Evolutionary conservation across 495 filamentous ascomycete genomes (phyloP).

Genomic region (Mycothermus thermophilus): DNA sequence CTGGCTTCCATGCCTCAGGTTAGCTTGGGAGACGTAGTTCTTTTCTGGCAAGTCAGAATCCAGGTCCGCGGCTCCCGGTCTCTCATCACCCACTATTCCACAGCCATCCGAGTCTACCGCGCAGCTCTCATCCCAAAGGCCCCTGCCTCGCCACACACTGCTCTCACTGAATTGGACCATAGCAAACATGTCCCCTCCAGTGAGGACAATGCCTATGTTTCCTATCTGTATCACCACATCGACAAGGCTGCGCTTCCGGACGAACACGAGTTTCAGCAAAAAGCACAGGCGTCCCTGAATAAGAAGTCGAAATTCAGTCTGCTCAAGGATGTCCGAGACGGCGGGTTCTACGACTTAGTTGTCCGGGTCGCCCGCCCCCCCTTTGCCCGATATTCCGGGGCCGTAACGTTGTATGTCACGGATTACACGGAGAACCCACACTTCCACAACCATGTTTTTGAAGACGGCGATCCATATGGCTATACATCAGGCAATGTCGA

Average conservation of each 20-base stretch:
- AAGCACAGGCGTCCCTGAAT: slow-evolving; percentile 24
- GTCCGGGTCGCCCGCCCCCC: slow-evolving; percentile 63
- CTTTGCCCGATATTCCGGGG: slow-evolving; percentile 30
- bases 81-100: slow-evolving; percentile 23
- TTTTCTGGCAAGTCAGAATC: too few species aligned
- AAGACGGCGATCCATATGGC: slow-evolving; percentile 18
- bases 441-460: slow-evolving; percentile 41
- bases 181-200: slow-evolving; percentile 8
- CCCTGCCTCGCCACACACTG: slow-evolving; percentile 24
- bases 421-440: slow-evolving; percentile 65
- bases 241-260: slow-evolving; percentile 31
- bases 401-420: slow-evolving; percentile 57
- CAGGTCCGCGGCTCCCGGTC: too few species aligned
- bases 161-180: too few species aligned
- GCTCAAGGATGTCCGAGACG: slow-evolving; percentile 46
- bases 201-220: slow-evolving; percentile 25
- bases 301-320: slow-evolving; percentile 45
- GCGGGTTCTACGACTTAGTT: slow-evolving; percentile 52
- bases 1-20: slow-evolving; percentile 27
- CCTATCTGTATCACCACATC: slow-evolving; percentile 26
- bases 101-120: slow-evolving; percentile 25
- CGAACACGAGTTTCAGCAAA: slow-evolving; percentile 31
- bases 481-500: slow-evolving; percentile 9
- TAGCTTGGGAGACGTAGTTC: slow-evolving; percentile 26
- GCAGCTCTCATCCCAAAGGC: slow-evolving; percentile 26